Conservation (phyloP, 331 rosid genomes). For the Pyracantha coccinea region DNA sequence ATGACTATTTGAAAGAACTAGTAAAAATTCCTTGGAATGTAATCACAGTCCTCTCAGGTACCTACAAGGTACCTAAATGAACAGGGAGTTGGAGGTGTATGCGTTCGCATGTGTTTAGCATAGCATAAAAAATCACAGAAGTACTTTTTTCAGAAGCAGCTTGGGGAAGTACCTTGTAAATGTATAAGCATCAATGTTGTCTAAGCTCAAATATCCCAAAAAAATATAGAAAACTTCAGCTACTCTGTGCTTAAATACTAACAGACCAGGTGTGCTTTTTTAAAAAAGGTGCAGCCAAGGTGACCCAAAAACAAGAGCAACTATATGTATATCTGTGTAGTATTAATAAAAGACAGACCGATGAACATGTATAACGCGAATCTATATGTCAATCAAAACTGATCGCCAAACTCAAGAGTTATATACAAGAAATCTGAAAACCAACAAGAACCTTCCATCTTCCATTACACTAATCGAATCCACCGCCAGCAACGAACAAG, state of each 20-base stretch:
- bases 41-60: no score
- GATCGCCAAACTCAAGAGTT: background rate
- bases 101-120: background rate
- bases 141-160: background rate
- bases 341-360: background rate
- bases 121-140: background rate
- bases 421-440: slow-evolving; percentile 20
- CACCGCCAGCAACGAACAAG: slow-evolving; percentile 1
- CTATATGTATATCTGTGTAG: background rate
- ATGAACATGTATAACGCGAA: background rate
- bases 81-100: background rate
- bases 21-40: no score
- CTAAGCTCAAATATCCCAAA: background rate
- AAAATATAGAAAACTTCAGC: background rate
- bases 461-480: slow-evolving; percentile 9
- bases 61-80: no score
- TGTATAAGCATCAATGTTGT: background rate
- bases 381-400: background rate
- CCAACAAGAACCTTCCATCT: slow-evolving; percentile 3
- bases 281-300: background rate
- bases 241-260: background rate
- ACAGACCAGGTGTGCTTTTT: background rate
- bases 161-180: background rate
- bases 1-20: background rate
- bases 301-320: background rate